These are phyloP conservation scores for Xanthoconium separans DNA, from an alignment of 1,284 basidiomycete genomes.

Conservation along the genomic window DNA sequence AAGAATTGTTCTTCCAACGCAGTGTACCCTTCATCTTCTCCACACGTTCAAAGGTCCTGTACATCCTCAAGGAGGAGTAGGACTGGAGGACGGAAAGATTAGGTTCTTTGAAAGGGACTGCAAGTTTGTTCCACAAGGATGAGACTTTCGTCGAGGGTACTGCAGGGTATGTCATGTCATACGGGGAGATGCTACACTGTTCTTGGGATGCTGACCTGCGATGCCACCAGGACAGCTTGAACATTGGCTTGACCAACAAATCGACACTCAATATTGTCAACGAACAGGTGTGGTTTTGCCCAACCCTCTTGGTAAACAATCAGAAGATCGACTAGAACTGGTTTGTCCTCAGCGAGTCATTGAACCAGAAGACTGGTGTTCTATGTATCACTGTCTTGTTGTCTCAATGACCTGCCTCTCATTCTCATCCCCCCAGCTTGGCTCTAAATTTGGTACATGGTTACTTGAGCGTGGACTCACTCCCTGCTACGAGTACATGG, in stretches of 20 bases:
- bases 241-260: conserved; percentile 85
- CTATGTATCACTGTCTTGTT: conserved; percentile 35
- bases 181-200: conserved; percentile 81
- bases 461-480: conserved; percentile 76
- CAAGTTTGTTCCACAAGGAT: conserved; percentile 79
- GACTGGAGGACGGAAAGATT: conserved; percentile 65
- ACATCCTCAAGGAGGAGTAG: conserved; percentile 79
- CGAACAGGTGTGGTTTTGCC: too few species aligned
- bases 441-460: conserved; percentile 81
- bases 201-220: conserved; percentile 77
- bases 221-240: conserved; percentile 65
- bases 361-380: conserved; percentile 81
- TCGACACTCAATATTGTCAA: conserved; percentile 79
- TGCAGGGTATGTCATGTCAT: conserved; percentile 75
- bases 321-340: conserved; percentile 67
- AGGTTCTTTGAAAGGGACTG: conserved; percentile 71
- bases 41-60: conserved; percentile 83
- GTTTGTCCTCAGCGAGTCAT: conserved; percentile 81
- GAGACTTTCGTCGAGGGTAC: conserved; percentile 70
- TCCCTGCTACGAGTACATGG: conserved; percentile 80
- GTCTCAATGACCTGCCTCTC: neutral
- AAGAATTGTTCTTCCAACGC: conserved; percentile 76
- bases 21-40: conserved; percentile 84
- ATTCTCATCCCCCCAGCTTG: conserved; percentile 47
- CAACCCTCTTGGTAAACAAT: too few species aligned